These are phyloP conservation scores for Coemansia sp. DNA, from an alignment of 192 early-diverging fungal genomes.

Conservation along the genomic window DNA sequence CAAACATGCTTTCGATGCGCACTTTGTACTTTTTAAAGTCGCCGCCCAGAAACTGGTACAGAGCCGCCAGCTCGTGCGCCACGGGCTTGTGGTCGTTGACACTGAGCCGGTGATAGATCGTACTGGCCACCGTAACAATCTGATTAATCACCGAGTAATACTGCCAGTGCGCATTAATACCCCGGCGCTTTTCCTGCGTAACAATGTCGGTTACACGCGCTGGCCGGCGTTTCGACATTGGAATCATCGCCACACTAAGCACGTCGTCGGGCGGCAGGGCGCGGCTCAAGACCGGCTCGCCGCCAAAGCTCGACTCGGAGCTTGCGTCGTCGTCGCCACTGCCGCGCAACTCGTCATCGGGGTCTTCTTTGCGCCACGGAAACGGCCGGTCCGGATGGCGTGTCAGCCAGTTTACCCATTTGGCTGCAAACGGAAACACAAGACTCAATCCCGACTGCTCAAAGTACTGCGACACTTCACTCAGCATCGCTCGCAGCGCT, in stretches of 20 bases:
- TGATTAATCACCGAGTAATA: conserved; percentile 57
- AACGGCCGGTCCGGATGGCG: conserved; percentile 48
- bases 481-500: conserved; percentile 39
- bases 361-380: conserved; percentile 50
- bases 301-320: conserved; percentile 46
- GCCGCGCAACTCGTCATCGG: conserved; percentile 30
- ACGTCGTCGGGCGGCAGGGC: conserved; percentile 48
- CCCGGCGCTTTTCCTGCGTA: conserved; percentile 45
- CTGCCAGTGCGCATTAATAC: conserved; percentile 56
- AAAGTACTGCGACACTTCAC: conserved; percentile 53
- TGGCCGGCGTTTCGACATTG: conserved; percentile 47
- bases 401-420: conserved; percentile 50
- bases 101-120: conserved; percentile 35
- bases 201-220: conserved; percentile 44
- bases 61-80: conserved; percentile 47
- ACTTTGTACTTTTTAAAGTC: conserved; percentile 57
- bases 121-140: conserved; percentile 38
- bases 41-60: conserved; percentile 55
- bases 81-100: conserved; percentile 41
- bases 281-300: conserved; percentile 40
- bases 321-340: conserved; percentile 12
- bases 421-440: conserved; percentile 53
- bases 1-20: conserved; percentile 45
- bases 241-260: conserved; percentile 46
- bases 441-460: conserved; percentile 42